Conservation (phyloP, 257 asterid genomes). For the Asclepias syriaca region DNA sequence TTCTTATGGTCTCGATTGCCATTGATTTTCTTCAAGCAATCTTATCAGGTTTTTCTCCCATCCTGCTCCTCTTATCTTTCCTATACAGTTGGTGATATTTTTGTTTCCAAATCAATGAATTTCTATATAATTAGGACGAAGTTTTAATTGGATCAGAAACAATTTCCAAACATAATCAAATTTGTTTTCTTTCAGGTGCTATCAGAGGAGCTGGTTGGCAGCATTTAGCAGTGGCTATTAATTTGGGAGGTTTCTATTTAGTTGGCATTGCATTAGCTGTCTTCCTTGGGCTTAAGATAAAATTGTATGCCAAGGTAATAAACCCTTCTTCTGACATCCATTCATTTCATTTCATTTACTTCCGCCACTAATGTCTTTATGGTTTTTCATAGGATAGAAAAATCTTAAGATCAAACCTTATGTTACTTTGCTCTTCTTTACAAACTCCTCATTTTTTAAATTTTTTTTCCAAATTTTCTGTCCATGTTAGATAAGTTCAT, state of each 20-base stretch:
- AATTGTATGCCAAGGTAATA: constrained; percentile 58
- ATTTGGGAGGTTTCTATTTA: constrained; percentile 52
- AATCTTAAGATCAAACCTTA: too few species aligned
- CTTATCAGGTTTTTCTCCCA: constrained; percentile 45
- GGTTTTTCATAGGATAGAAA: too few species aligned
- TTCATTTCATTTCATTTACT: too few species aligned
- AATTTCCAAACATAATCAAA: too few species aligned
- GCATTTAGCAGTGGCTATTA: constrained; percentile 49
- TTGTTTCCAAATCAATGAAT: neutral
- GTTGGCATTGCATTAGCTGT: constrained; percentile 61
- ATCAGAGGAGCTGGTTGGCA: constrained; percentile 84
- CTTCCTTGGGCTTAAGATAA: constrained; percentile 50
- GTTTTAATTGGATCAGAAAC: too few species aligned
- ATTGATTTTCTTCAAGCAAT: constrained; percentile 63
- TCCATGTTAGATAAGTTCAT: too few species aligned
- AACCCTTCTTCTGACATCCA: neutral
- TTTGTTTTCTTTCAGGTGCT: constrained; percentile 42
- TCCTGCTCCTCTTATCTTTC: neutral
- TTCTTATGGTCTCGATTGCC: constrained; percentile 42
- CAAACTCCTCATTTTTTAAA: neutral
- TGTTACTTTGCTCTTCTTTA: too few species aligned
- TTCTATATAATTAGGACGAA: too few species aligned
- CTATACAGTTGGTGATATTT: neutral
- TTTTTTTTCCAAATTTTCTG: neutral
- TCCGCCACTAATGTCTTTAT: too few species aligned